A percentile compares a stretch with the other conserved stretches of the same genome.
phyloP scores from a whole-genome alignment of 208 protist species.

The Balamuthia mandrillaris region DNA sequence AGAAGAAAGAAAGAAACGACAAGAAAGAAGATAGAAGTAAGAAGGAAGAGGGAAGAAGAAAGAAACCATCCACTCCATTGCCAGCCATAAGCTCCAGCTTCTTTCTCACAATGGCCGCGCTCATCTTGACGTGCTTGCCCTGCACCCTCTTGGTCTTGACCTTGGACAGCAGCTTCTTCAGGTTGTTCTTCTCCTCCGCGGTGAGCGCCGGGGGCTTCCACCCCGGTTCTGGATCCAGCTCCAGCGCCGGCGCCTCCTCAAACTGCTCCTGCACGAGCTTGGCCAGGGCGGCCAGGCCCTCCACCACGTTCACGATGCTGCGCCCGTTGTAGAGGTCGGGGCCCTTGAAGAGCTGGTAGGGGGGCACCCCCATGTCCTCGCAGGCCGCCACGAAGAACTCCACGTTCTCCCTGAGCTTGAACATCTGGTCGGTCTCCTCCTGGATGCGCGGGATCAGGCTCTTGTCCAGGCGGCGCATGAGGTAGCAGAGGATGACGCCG shows the following conservation, averaged over 20 bases:
- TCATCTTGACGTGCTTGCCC: neutral
- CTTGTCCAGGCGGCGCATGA: constrained; percentile 41
- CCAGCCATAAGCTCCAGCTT: constrained; percentile 16
- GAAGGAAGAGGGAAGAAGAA: no score
- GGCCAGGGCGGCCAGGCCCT: neutral
- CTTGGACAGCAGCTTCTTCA: neutral
- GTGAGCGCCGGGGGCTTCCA: constrained; percentile 9
- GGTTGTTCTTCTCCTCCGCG: neutral
- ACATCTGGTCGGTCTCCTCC: constrained; percentile 15
- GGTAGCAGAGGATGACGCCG: constrained; percentile 41
- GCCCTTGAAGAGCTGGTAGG: neutral
- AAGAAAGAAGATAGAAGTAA: no score
- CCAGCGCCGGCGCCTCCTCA: neutral
- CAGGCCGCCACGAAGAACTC: constrained; percentile 13
- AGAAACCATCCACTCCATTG: neutral
- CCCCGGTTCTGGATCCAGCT: neutral
- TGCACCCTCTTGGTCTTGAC: neutral
- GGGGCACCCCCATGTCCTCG: constrained; percentile 1
- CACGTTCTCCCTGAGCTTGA: constrained; percentile 10
- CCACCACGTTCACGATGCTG: neutral
- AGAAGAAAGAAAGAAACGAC: neutral
- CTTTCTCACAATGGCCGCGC: neutral
- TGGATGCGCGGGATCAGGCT: constrained; percentile 4
- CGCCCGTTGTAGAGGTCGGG: neutral
- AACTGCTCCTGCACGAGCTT: neutral